Conservation (phyloP, 768 basidiomycete genomes). For the Dacryopinax spathularia region DNA sequence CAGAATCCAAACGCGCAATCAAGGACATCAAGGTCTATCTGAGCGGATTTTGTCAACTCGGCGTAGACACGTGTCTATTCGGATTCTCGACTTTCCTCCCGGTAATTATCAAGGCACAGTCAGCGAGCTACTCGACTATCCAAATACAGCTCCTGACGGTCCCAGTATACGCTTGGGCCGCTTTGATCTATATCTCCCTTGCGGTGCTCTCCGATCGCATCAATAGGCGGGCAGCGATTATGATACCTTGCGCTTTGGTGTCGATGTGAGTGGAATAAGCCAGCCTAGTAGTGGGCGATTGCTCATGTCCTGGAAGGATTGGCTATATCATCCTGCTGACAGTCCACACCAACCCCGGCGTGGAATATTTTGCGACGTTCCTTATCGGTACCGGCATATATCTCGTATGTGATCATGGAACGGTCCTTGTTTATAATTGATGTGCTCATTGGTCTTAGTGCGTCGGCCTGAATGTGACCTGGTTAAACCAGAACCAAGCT, state of each 20-base stretch:
- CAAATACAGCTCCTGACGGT: constrained; percentile 8
- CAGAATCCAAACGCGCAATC: constrained; percentile 1
- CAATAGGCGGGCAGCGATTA: constrained; percentile 7
- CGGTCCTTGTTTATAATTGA: no score
- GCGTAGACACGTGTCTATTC: constrained; percentile 7
- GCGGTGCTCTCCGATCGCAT: constrained; percentile 7
- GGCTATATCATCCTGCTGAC: constrained; percentile 9
- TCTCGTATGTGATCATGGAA: not conserved
- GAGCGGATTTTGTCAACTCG: constrained; percentile 6
- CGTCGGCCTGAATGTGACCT: constrained; percentile 7
- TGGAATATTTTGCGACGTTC: constrained; percentile 10
- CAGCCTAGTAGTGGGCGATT: not conserved
- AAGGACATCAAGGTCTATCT: not conserved
- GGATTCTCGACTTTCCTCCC: constrained; percentile 11
- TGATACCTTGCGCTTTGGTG: constrained; percentile 5
- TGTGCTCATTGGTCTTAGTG: no score
- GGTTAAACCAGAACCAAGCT: constrained; percentile 7
- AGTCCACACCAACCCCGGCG: not conserved
- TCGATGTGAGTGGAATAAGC: not conserved
- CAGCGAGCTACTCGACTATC: constrained; percentile 6
- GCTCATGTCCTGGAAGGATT: not conserved
- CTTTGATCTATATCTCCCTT: not conserved
- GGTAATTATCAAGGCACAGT: constrained; percentile 4
- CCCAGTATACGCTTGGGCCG: constrained; percentile 7
- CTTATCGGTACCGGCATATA: constrained; percentile 2